These are phyloP conservation scores for Arachis stenosperma DNA, from an alignment of 306 rosid genomes.

Conservation along the genomic window DNA sequence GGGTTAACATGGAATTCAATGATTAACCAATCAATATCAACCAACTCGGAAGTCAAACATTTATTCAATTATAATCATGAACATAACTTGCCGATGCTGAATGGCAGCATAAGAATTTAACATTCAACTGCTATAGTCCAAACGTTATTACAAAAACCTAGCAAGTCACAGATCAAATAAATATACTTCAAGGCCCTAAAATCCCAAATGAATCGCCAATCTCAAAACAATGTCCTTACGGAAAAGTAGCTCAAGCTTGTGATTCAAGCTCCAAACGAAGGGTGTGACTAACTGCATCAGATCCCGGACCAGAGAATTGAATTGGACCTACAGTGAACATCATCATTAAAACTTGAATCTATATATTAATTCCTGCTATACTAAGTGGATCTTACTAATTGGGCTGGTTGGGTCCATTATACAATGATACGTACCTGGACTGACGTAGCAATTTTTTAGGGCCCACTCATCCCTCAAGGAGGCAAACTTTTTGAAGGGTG, in stretches of 20 bases:
- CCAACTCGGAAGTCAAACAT: constrained; percentile 14
- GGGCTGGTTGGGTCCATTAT: too few species aligned
- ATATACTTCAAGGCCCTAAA: constrained; percentile 15
- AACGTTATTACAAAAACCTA: constrained; percentile 30
- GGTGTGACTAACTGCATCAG: constrained; percentile 79
- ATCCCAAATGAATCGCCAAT: constrained; percentile 24
- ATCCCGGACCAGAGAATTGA: constrained; percentile 81
- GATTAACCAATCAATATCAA: neutral
- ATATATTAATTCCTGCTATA: neutral
- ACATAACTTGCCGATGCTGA: constrained; percentile 27
- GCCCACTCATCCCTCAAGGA: constrained; percentile 91
- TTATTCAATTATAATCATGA: neutral
- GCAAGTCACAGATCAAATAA: constrained; percentile 25
- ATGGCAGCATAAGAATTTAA: constrained; percentile 20
- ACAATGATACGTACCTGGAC: constrained; percentile 69
- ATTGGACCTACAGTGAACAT: constrained; percentile 74
- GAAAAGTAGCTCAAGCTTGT: constrained; percentile 40
- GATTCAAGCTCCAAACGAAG: constrained; percentile 79
- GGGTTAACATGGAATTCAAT: neutral
- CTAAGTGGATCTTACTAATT: neutral
- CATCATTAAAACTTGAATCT: constrained; percentile 10
- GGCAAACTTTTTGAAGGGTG: constrained; percentile 94
- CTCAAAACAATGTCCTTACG: constrained; percentile 16
- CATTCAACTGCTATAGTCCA: constrained; percentile 15
- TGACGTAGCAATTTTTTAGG: constrained; percentile 77